These are phyloP conservation scores for Didymella pomorum DNA, from an alignment of 2,329 filamentous ascomycete genomes.

Conservation along the genomic window DNA sequence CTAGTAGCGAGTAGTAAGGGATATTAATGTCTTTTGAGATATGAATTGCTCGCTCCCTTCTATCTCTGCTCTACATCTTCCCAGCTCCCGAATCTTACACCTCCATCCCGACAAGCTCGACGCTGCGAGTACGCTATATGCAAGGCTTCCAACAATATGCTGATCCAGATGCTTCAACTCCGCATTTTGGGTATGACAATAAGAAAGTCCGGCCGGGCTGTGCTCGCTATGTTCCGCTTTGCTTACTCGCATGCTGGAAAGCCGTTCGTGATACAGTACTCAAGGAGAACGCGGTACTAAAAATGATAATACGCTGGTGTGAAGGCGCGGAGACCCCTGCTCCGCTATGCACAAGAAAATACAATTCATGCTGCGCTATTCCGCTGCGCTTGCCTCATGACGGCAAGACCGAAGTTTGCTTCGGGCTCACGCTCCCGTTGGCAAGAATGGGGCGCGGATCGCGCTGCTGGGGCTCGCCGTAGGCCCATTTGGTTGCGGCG, in stretches of 20 bases:
- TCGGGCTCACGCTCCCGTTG: constrained; percentile 24
- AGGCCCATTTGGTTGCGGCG: constrained; percentile 44
- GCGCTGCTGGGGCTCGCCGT: constrained; percentile 34
- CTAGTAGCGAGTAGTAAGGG: too few species aligned
- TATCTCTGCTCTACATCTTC: not conserved
- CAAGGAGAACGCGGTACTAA: constrained; percentile 18
- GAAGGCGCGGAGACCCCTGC: constrained; percentile 15
- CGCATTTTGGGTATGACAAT: constrained; percentile 4
- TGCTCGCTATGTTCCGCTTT: not conserved
- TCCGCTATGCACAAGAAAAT: constrained; percentile 25
- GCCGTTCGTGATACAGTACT: constrained; percentile 9
- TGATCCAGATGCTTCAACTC: constrained; percentile 11
- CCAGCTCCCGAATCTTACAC: not conserved
- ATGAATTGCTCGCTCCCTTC: too few species aligned
- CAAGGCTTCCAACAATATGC: constrained; percentile 10
- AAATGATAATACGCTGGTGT: constrained; percentile 10
- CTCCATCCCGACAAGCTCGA: not conserved
- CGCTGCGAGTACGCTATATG: constrained; percentile 2
- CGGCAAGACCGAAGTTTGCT: constrained; percentile 34
- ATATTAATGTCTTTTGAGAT: too few species aligned
- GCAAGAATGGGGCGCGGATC: constrained; percentile 33
- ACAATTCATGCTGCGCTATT: not conserved
- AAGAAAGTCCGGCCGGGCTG: constrained; percentile 1
- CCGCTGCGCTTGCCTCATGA: constrained; percentile 23
- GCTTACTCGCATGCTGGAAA: not conserved